Percentiles rank a stretch among this genome's conserved stretches.
Evolutionary conservation across 495 filamentous ascomycete species (phyloP).

Genomic region (Xylaria telfairii): DNA sequence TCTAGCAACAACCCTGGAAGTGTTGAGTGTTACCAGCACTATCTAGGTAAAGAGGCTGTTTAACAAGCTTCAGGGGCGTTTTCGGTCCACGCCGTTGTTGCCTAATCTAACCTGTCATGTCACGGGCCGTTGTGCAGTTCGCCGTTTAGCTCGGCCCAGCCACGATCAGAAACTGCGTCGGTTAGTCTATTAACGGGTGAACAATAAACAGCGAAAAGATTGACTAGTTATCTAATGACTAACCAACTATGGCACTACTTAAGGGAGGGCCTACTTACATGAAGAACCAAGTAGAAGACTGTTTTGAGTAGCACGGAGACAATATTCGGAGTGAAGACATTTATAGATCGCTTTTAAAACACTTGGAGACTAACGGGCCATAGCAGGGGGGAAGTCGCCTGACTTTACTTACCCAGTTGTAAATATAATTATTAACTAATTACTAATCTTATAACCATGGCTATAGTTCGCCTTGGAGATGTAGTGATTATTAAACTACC

Average conservation of each 20-base stretch:
- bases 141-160: not conserved
- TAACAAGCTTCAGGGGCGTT: constrained; percentile 6
- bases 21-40: not conserved
- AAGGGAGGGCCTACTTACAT: not conserved
- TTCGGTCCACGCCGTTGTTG: not conserved
- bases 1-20: not conserved
- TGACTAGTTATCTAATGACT: not conserved
- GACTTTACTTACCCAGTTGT: not conserved
- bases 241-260: not conserved
- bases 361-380: not conserved
- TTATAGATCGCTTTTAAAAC: not conserved
- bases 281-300: not conserved
- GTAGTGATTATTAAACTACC: constrained; percentile 10
- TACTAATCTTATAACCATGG: not conserved
- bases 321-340: not conserved
- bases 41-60: not conserved
- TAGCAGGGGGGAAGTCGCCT: not conserved
- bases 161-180: not conserved
- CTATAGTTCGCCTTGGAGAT: not conserved
- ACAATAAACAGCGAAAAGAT: not conserved
- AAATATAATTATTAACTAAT: not conserved
- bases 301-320: not conserved
- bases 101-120: not conserved
- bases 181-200: not conserved
- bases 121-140: constrained; percentile 1